These are phyloP conservation scores for Casuarina equisetifolia DNA, from an alignment of 306 rosid species.

Conservation along the genomic window DNA sequence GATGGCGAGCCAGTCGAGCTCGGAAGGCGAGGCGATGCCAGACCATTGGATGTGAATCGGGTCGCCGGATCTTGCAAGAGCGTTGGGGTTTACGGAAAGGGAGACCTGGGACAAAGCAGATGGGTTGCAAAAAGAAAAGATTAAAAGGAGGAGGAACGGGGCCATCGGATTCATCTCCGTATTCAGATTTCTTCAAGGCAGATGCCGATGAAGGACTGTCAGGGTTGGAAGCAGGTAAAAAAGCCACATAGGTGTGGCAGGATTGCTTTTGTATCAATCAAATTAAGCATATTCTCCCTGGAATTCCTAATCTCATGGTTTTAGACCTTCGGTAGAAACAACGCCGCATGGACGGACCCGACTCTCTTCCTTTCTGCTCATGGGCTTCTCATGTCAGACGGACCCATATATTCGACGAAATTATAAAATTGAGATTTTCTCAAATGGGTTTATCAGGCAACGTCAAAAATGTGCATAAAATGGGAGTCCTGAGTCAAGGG, in stretches of 20 bases:
- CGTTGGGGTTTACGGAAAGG: constrained; percentile 41
- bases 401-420: too few relatives aligned
- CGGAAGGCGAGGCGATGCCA: constrained; percentile 62
- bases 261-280: background rate
- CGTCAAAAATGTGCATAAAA: too few relatives aligned
- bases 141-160: background rate
- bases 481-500: too few relatives aligned
- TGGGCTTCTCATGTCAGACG: too few relatives aligned
- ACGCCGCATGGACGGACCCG: too few relatives aligned
- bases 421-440: too few relatives aligned
- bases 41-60: constrained; percentile 61
- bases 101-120: constrained; percentile 41
- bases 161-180: background rate
- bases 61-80: constrained; percentile 58
- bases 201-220: background rate
- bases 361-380: too few relatives aligned
- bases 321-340: too few relatives aligned
- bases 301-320: background rate
- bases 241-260: background rate
- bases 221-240: background rate
- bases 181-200: background rate
- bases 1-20: constrained; percentile 77
- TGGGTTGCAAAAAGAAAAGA: constrained; percentile 9
- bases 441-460: too few relatives aligned
- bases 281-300: background rate